These are phyloP conservation scores for Neurospora sp. DNA, from an alignment of 495 filamentous ascomycete species.

Conservation along the genomic window DNA sequence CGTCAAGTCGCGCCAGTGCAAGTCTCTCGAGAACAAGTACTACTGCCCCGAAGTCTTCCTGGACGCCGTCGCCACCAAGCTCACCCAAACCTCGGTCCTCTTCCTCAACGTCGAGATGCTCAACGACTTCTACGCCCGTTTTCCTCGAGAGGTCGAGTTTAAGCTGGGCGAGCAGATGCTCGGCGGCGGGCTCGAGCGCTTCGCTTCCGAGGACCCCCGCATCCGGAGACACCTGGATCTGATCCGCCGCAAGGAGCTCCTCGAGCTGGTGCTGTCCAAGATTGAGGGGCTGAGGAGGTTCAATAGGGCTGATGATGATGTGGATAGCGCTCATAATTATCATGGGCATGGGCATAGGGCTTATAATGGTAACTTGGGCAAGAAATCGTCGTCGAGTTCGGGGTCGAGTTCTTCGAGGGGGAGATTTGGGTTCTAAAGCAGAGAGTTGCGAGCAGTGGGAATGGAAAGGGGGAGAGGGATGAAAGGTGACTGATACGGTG, in stretches of 20 bases:
- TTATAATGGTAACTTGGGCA: neutral
- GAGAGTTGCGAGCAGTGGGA: neutral
- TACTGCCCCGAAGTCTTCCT: conserved; percentile 96
- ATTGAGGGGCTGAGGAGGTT: conserved; percentile 79
- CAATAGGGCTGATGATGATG: conserved; percentile 33
- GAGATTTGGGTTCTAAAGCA: neutral
- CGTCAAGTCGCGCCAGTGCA: conserved; percentile 78
- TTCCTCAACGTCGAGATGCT: conserved; percentile 93
- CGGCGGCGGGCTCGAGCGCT: conserved; percentile 70
- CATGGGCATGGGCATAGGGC: neutral
- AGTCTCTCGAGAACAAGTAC: conserved; percentile 76
- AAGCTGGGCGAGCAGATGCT: conserved; percentile 76
- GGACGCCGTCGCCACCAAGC: conserved; percentile 90
- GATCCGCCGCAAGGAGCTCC: conserved; percentile 79
- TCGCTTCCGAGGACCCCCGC: conserved; percentile 86
- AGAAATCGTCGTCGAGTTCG: neutral
- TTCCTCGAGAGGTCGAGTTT: conserved; percentile 83
- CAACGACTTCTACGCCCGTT: conserved; percentile 94
- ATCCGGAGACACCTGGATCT: conserved; percentile 83
- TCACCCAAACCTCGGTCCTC: conserved; percentile 86
- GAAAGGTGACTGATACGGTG: neutral
- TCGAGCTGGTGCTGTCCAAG: conserved; percentile 87
- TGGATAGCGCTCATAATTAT: neutral
- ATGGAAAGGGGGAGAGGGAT: neutral
- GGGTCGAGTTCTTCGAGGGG: neutral